Conservation (phyloP, 2,329 filamentous ascomycete species). For the Colletotrichum higginsianum region DNA sequence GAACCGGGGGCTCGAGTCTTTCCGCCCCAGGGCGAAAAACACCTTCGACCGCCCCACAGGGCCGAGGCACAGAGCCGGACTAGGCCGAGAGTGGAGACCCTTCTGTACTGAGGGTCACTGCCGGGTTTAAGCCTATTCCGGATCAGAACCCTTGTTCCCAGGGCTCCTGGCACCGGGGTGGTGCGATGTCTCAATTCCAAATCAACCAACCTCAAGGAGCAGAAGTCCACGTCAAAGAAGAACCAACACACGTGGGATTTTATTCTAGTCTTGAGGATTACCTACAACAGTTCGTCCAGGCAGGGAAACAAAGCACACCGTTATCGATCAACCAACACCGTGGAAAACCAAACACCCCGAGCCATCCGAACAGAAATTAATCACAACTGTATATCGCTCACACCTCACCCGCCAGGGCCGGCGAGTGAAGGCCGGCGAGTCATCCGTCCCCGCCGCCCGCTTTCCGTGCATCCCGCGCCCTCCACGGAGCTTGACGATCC, state of each 20-base stretch:
- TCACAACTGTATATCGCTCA: not conserved
- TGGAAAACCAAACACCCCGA: not conserved
- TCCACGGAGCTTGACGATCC: not conserved
- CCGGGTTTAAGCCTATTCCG: slow-evolving; percentile 6
- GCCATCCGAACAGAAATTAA: not conserved
- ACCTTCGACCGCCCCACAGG: slow-evolving; percentile 1
- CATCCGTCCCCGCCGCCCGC: too few species aligned
- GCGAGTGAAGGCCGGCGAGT: too few species aligned
- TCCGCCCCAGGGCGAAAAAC: not conserved
- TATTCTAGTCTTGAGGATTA: not conserved
- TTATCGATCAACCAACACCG: too few species aligned
- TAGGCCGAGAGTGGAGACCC: slow-evolving; percentile 32
- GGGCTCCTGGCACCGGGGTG: not conserved
- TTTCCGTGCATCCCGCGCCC: too few species aligned
- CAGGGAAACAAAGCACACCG: not conserved
- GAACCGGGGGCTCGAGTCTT: slow-evolving; percentile 22
- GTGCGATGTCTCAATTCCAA: slow-evolving; percentile 25
- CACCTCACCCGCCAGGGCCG: not conserved
- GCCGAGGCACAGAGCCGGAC: slow-evolving; percentile 30
- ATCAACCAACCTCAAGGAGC: slow-evolving; percentile 16
- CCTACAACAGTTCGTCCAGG: too few species aligned
- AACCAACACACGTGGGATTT: too few species aligned
- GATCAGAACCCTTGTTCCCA: not conserved
- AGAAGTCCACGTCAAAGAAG: not conserved
- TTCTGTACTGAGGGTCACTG: not conserved